Percentiles rank a stretch among this genome's conserved stretches.
Conservation (phyloP, 2,329 filamentous ascomycete genomes). For the Stachybotrys echinatus region DNA sequence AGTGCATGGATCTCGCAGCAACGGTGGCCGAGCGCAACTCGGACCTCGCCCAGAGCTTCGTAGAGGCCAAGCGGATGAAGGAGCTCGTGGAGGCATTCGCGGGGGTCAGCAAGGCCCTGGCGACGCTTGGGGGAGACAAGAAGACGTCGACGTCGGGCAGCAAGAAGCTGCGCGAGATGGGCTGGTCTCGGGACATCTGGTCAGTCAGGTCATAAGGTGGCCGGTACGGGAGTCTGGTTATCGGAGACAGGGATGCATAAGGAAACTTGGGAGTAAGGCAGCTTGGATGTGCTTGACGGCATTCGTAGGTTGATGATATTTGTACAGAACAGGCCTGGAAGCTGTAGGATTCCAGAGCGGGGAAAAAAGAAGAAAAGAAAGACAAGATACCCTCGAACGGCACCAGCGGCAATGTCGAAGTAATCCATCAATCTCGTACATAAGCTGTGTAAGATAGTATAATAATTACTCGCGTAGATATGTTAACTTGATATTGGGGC, state of each 20-base stretch:
- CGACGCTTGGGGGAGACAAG: slow-evolving; percentile 51
- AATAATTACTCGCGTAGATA: too few species aligned
- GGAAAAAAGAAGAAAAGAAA: too few species aligned
- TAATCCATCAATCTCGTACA: too few species aligned
- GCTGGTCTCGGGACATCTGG: slow-evolving; percentile 61
- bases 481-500: too few species aligned
- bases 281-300: background rate
- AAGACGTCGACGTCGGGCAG: slow-evolving; percentile 41
- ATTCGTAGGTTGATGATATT: background rate
- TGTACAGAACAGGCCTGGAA: background rate
- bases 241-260: too few species aligned
- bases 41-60: slow-evolving; percentile 60
- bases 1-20: slow-evolving; percentile 82
- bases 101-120: slow-evolving; percentile 66
- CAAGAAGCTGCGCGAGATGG: slow-evolving; percentile 57
- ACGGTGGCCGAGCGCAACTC: slow-evolving; percentile 66
- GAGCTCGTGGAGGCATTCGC: slow-evolving; percentile 76
- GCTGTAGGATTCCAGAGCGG: background rate
- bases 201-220: slow-evolving; percentile 34
- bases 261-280: slow-evolving; percentile 3
- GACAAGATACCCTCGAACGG: background rate
- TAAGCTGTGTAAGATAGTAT: too few species aligned
- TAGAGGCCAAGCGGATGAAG: slow-evolving; percentile 61
- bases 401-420: background rate
- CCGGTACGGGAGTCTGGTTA: background rate